Conservation (phyloP, 306 rosid species). For the Hylodesmum podocarpum region DNA sequence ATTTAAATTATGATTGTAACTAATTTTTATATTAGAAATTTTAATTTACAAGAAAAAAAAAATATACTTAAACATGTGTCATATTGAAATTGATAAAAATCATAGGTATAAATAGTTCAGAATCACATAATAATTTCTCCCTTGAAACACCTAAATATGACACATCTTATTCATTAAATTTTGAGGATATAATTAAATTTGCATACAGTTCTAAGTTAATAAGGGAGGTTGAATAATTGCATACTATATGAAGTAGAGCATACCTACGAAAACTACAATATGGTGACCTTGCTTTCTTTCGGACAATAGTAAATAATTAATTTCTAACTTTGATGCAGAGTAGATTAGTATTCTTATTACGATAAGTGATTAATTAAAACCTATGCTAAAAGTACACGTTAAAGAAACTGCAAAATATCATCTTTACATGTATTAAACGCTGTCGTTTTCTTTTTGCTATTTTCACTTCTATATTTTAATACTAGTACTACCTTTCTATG, state of each 20-base stretch:
- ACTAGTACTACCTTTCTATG: not conserved
- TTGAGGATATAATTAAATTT: too few relatives aligned
- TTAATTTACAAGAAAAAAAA: too few relatives aligned
- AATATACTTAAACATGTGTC: too few relatives aligned
- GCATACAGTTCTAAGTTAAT: not conserved
- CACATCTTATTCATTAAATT: too few relatives aligned
- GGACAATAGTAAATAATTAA: conserved; percentile 7
- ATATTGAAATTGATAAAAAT: too few relatives aligned
- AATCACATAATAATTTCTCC: too few relatives aligned
- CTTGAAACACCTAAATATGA: too few relatives aligned
- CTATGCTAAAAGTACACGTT: not conserved
- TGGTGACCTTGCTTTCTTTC: conserved; percentile 2
- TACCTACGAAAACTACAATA: conserved; percentile 1
- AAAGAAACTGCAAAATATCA: not conserved
- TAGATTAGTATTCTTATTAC: not conserved
- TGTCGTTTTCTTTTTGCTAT: not conserved
- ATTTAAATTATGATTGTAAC: too few relatives aligned
- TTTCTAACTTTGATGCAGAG: not conserved
- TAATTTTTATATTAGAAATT: too few relatives aligned
- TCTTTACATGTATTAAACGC: conserved; percentile 1
- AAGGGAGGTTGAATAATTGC: not conserved
- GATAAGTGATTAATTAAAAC: conserved; percentile 2
- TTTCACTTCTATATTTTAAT: not conserved
- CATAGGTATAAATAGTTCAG: too few relatives aligned
- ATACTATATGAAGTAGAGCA: not conserved